Conservation (phyloP, 768 basidiomycete species). For the Mrakia frigida region DNA sequence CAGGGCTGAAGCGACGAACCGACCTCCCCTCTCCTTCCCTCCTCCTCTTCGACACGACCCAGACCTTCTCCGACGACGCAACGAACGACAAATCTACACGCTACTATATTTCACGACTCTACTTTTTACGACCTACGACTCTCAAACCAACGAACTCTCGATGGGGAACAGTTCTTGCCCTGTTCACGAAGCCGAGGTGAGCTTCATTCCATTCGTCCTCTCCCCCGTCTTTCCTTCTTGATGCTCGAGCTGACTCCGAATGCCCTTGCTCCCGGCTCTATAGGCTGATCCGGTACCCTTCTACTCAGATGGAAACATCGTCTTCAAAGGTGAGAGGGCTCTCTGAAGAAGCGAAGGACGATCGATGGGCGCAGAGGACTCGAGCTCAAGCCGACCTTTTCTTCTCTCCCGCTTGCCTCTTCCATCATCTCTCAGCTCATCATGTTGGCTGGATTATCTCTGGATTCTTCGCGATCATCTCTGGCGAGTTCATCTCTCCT, state of each 20-base stretch:
- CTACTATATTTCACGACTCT: neutral
- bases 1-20: neutral
- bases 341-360: neutral
- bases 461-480: constrained; percentile 56
- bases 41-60: neutral
- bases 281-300: constrained; percentile 52
- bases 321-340: constrained; percentile 54
- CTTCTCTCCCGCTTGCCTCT: neutral
- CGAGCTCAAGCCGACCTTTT: constrained; percentile 7
- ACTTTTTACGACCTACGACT: neutral
- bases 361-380: too few relatives aligned
- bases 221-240: neutral
- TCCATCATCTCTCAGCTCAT: constrained; percentile 48
- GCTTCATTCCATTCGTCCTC: neutral
- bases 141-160: neutral
- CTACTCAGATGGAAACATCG: constrained; percentile 58
- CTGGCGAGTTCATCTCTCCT: constrained; percentile 35
- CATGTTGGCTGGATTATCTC: constrained; percentile 69
- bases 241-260: neutral
- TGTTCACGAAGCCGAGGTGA: neutral
- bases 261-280: neutral
- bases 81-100: neutral
- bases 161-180: constrained; percentile 16
- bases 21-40: neutral
- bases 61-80: neutral